These are phyloP conservation scores for Salicornia ramosissima DNA, from an alignment of 148 eudicot genomes.

Conservation along the genomic window DNA sequence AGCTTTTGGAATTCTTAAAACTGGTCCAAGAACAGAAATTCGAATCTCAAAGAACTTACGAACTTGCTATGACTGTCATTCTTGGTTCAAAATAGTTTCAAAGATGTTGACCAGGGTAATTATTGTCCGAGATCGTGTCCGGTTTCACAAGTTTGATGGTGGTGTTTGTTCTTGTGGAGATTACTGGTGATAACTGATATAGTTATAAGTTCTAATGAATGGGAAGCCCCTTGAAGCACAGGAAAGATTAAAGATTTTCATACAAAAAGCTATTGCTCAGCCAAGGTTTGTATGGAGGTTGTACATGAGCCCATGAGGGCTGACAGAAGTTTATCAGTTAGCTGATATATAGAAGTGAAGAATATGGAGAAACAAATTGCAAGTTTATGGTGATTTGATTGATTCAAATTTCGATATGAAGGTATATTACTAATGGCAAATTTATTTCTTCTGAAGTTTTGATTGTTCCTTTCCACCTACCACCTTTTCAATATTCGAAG, in stretches of 20 bases:
- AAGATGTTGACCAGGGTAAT: constrained; percentile 53
- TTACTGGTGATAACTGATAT: constrained; percentile 41
- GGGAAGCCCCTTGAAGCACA: constrained; percentile 7
- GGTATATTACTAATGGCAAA: constrained; percentile 6
- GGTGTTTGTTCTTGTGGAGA: constrained; percentile 67
- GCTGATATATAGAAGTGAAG: not conserved
- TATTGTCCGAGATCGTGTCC: constrained; percentile 60
- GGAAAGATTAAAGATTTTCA: not conserved
- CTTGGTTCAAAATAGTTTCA: constrained; percentile 55
- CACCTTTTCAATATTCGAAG: not conserved
- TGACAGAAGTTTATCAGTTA: not conserved
- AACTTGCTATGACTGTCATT: constrained; percentile 66
- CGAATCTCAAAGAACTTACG: constrained; percentile 53
- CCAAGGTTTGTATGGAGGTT: not conserved
- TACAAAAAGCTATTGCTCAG: not conserved
- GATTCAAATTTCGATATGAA: constrained; percentile 1
- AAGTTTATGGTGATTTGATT: not conserved
- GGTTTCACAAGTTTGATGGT: constrained; percentile 59
- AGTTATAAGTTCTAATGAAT: not conserved
- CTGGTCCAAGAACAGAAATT: constrained; percentile 51
- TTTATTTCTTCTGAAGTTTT: not conserved
- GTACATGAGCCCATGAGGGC: not conserved
- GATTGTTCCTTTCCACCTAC: not conserved
- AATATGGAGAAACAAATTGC: not conserved
- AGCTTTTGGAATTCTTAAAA: constrained; percentile 53